A percentile compares a stretch with the other conserved stretches of the same genome.
phyloP scores from a whole-genome alignment of 495 filamentous ascomycete species.

The Tuber melanosporum region DNA sequence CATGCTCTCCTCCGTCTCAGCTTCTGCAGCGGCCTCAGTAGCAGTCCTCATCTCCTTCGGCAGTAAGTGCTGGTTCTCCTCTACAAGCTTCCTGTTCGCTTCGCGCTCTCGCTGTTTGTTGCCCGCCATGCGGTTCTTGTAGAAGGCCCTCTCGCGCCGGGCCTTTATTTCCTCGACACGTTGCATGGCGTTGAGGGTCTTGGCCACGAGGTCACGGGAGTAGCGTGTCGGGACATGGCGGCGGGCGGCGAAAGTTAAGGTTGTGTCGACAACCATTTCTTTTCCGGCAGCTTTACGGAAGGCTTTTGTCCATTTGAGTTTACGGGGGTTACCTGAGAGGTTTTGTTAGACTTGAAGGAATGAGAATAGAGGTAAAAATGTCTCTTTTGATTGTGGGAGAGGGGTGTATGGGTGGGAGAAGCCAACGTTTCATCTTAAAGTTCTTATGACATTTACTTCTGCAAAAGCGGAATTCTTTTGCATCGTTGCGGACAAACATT shows the following conservation, averaged over 20 bases:
- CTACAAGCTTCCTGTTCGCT: conserved; percentile 77
- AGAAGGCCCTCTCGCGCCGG: conserved; percentile 79
- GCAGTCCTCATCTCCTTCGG: conserved; percentile 56
- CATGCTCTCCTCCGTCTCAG: conserved; percentile 48
- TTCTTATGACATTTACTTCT: conserved; percentile 91
- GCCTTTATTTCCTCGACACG: conserved; percentile 79
- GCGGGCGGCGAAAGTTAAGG: conserved; percentile 81
- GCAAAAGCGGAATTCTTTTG: conserved; percentile 65
- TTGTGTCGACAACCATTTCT: conserved; percentile 91
- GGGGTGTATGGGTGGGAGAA: neutral
- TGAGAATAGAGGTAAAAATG: neutral
- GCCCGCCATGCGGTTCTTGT: conserved; percentile 84
- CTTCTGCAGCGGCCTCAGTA: conserved; percentile 49
- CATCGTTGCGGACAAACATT: conserved; percentile 70
- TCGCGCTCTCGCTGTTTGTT: conserved; percentile 73
- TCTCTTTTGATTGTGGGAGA: neutral
- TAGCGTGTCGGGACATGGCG: conserved; percentile 94
- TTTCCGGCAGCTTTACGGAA: conserved; percentile 72
- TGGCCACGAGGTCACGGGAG: conserved; percentile 79
- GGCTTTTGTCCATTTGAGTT: conserved; percentile 83
- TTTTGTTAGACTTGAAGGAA: neutral
- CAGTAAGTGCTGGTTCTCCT: conserved; percentile 82
- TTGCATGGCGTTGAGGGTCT: conserved; percentile 85
- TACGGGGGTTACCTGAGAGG: conserved; percentile 50
- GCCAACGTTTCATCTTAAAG: conserved; percentile 94